Evolutionary conservation across 2,329 filamentous ascomycete genomes (phyloP), one percentile per base, ranked within the genome.

Genomic region (Aspergillus fructus): DNA sequence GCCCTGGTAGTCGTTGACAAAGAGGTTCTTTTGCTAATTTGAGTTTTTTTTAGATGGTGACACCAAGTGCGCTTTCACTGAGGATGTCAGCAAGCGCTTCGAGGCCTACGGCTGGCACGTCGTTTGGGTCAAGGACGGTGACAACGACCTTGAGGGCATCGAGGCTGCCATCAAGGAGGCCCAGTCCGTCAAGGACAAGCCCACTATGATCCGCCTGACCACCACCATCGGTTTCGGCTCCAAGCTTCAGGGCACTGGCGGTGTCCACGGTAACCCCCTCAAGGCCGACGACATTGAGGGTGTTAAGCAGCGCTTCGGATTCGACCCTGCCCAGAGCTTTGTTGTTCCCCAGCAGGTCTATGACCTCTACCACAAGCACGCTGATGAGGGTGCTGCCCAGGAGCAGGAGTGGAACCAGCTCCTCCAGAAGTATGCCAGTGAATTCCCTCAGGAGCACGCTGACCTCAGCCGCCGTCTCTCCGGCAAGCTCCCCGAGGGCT

Each of bases 211-310:
- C 84, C 93, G 96, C 84, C 87, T 99, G 70, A 92, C 88, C 76
- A 99, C 94, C 74, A 97, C 90, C 77, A 99, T 99, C 74, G 94
- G 94, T 71, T 99, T 89, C 80, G 94, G 94, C 70, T 97, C 94
- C 69, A 86, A 89, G 78, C 86, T 94, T 71, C 86, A 96, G 83
- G 94, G 94, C 72, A 97, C 94, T 67, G 89, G 91, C 76, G 91
- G 91, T 78, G 94, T 99, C 62, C 94, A 99, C 85, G 94, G 94
- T 69, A 92, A 93, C 76, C 89, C 94, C 61, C 86, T 99, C 67
- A 97, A 97, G 87, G 85, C 87, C 65, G 93, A 97, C 70, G 94
- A 99, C 76, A 89, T 90, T 78, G 89, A 92, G 84, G 86, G 91
- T 78, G 87, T 97, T 77, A 99, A 99, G 89, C 71, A 85, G 78